These are phyloP conservation scores for Arthrobotrys conoides DNA, from an alignment of 2,329 filamentous ascomycete species.

Conservation along the genomic window DNA sequence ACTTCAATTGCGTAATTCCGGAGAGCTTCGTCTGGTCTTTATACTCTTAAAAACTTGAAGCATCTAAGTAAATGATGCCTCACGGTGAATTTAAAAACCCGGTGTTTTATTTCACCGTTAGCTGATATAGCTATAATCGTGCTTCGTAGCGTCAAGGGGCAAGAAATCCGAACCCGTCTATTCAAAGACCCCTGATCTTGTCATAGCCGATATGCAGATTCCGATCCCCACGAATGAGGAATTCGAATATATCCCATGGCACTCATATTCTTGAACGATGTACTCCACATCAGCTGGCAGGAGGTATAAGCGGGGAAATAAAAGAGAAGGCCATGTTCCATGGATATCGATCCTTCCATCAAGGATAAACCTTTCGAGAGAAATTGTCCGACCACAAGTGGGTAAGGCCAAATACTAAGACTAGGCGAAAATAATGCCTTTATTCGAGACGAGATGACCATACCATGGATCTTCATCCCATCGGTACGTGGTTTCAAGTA, in stretches of 20 bases:
- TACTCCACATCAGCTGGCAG: neutral
- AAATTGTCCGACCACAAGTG: slow-evolving; percentile 22
- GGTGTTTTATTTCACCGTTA: slow-evolving; percentile 59
- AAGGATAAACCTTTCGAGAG: neutral
- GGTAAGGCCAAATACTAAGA: neutral
- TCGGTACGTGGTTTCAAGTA: neutral
- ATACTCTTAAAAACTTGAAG: slow-evolving; percentile 24
- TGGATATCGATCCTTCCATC: neutral
- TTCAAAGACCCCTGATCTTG: neutral
- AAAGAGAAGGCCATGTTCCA: slow-evolving; percentile 5
- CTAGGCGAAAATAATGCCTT: neutral
- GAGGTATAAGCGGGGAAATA: slow-evolving; percentile 32
- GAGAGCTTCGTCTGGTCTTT: slow-evolving; percentile 19
- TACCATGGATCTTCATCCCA: slow-evolving; percentile 13
- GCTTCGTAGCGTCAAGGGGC: neutral
- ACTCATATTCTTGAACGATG: too few species aligned
- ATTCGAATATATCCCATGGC: neutral
- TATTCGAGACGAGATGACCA: neutral
- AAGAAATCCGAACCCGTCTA: neutral
- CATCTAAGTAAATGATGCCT: neutral
- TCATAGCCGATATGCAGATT: slow-evolving; percentile 10
- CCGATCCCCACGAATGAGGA: neutral
- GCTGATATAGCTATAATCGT: neutral
- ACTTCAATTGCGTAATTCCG: slow-evolving; percentile 22
- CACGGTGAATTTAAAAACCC: slow-evolving; percentile 35